A percentile compares a stretch with the other conserved stretches of the same genome.
Evolutionary conservation across 139 green algal genomes (phyloP).

Genomic region (Pleodorina starrii): DNA sequence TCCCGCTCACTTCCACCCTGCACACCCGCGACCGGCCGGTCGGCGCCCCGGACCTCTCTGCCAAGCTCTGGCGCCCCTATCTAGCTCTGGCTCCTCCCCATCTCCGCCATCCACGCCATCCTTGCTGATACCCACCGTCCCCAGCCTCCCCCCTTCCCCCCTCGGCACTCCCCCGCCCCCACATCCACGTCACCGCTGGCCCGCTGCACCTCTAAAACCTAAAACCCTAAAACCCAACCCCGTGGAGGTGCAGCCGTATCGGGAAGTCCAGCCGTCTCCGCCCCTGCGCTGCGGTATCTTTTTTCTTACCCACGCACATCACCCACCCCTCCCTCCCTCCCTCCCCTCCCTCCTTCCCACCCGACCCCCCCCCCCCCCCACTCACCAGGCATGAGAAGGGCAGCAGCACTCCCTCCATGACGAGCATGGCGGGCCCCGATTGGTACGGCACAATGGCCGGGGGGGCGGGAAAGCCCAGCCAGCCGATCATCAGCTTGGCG

Average conservation of each 20-base stretch:
- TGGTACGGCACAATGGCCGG: slow-evolving; percentile 25
- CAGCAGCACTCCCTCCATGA: slow-evolving; percentile 45
- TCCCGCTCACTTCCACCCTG: too few relatives aligned
- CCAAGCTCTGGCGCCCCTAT: too few relatives aligned
- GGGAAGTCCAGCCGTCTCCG: background rate
- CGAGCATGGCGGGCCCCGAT: slow-evolving; percentile 9
- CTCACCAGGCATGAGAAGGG: slow-evolving; percentile 5
- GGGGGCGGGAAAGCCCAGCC: slow-evolving; percentile 15
- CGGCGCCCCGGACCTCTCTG: too few relatives aligned
- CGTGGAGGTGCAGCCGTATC: background rate
- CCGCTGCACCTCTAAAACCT: background rate
- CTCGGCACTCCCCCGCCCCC: too few relatives aligned
- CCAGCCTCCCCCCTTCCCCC: too few relatives aligned
- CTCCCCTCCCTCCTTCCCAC: background rate
- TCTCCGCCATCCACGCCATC: too few relatives aligned
- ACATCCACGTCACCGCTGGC: too few relatives aligned
- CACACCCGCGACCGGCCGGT: too few relatives aligned
- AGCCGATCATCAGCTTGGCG: slow-evolving; percentile 40
- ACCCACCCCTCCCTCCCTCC: background rate
- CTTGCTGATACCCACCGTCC: too few relatives aligned
- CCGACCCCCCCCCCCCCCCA: background rate
- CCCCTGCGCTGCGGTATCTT: background rate
- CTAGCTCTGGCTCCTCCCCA: too few relatives aligned
- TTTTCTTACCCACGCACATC: background rate
- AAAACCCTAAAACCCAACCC: background rate